Percentiles rank a stretch among this genome's conserved stretches.
phyloP scores from a whole-genome alignment of 352 stramenopile genomes.

The Phytophthora nicotianae region DNA sequence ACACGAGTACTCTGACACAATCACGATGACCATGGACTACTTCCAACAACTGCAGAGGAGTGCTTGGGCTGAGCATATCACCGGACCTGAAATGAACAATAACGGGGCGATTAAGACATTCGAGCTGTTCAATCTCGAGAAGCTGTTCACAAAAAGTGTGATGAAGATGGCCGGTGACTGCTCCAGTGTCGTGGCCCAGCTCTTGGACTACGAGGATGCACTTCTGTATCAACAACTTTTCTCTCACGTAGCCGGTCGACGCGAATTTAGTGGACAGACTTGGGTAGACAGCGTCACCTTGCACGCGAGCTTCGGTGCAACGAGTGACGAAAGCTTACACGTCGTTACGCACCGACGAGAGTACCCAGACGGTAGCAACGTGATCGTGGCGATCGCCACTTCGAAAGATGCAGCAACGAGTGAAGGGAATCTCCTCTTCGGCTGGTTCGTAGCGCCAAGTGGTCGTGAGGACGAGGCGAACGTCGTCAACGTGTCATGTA shows the following conservation, averaged over 20 bases:
- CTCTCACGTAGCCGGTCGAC: conserved; percentile 38
- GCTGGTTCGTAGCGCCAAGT: conserved; percentile 61
- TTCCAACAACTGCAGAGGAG: conserved; percentile 70
- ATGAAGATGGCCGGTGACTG: conserved; percentile 50
- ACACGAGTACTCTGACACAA: conserved; percentile 60
- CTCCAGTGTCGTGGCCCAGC: conserved; percentile 34
- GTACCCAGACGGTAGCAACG: conserved; percentile 63
- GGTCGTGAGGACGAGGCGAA: conserved; percentile 34
- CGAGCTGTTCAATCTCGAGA: conserved; percentile 40
- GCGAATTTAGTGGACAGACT: conserved; percentile 58
- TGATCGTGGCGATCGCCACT: conserved; percentile 48
- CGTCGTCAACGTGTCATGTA: conserved; percentile 62
- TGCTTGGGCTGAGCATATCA: conserved; percentile 41
- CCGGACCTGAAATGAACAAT: conserved; percentile 16
- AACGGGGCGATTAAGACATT: conserved; percentile 44
- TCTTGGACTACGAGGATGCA: conserved; percentile 58
- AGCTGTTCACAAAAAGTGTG: conserved; percentile 61
- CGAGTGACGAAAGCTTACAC: conserved; percentile 14
- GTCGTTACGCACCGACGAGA: conserved; percentile 61
- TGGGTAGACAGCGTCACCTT: conserved; percentile 59
- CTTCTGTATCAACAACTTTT: conserved; percentile 63
- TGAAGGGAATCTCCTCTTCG: conserved; percentile 54
- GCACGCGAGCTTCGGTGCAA: conserved; percentile 29
- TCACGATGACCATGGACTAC: conserved; percentile 63
- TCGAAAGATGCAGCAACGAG: conserved; percentile 24